Evolutionary conservation across 2,329 filamentous ascomycete genomes (phyloP), one percentile per base, ranked within the genome.

Genomic region (Fusarium pseudonygamai): DNA sequence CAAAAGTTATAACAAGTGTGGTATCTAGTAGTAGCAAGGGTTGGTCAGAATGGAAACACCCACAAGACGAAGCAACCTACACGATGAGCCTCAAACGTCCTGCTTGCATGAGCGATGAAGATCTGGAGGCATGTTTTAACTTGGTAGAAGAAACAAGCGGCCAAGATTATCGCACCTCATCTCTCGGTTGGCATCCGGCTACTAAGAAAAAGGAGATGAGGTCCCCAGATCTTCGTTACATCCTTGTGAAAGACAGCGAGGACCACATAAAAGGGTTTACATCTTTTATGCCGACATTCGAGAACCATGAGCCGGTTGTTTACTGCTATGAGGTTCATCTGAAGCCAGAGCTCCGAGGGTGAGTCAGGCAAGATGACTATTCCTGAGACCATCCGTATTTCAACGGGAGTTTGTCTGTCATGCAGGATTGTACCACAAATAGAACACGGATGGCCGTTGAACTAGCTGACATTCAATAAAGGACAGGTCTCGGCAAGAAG

Each of bases 251-350:
- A 69, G 79, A 78, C 26, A 67, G 64, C 11, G 61, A 75, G 16
- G 67, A 47, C 32, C 45, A 30, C 16, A 71, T 91, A 14, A 79
- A 81, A 24, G 90, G 85, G 9, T 92, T 93, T 76, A 85, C 87
- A 3, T 93, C 90, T n/a, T 84, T 93, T 77, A 91, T 93, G 91
- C 87, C 92, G n/a, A 92, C 90, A 5, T 88, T 88, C 75, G 92
- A 94, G 78, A 89, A 91, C 69, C 86, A 86, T 3, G 83, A 89
- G 66, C 85, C 90, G 0, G 92, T 95, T 5, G 79, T 94, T 26
- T 96, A 95, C 80, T 91, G 93, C 80, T 96, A 95, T 79, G 93
- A 96, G 82, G 89, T 96, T 40, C 93, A 96, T 78, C 86, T 95
- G 7, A 81, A 84, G 42, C 82, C 85, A 3, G 81, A 84, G 3